Conservation (phyloP, 2,329 filamentous ascomycete genomes). For the Acrocalymma vagum region DNA sequence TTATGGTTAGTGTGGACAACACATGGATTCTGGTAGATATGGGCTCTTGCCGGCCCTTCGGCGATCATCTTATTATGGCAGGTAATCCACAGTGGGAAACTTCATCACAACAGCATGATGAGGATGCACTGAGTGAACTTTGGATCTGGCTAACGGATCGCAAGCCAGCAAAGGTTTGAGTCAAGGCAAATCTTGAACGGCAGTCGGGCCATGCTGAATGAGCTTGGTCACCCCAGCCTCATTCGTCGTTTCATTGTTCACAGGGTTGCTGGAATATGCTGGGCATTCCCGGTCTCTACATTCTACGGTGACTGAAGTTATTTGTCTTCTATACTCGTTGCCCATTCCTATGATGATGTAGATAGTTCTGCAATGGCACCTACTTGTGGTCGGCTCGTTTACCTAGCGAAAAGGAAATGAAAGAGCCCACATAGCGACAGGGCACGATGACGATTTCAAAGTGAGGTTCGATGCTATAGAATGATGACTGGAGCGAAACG, state of each 20-base stretch:
- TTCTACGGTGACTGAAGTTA: constrained; percentile 2
- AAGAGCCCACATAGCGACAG: too few species aligned
- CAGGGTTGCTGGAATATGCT: constrained; percentile 1
- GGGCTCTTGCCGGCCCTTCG: constrained; percentile 39
- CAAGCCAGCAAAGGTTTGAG: neutral
- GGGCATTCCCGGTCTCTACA: neutral
- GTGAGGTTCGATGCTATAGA: too few species aligned
- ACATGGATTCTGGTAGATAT: constrained; percentile 46
- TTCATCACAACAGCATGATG: constrained; percentile 12
- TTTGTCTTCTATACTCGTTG: constrained; percentile 4
- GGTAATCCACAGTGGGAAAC: constrained; percentile 20
- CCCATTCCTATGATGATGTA: neutral
- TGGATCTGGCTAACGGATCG: constrained; percentile 6
- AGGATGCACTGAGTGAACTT: constrained; percentile 9
- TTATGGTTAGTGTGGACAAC: constrained; percentile 38
- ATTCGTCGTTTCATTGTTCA: constrained; percentile 5
- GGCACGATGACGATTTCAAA: too few species aligned
- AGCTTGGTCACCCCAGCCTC: neutral
- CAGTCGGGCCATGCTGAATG: neutral
- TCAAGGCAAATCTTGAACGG: neutral
- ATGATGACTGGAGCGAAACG: too few species aligned
- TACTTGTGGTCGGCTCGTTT: too few species aligned
- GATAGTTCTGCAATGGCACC: constrained; percentile 2
- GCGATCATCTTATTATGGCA: constrained; percentile 31
- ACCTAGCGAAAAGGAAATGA: too few species aligned